A percentile compares a stretch with the other conserved stretches of the same genome.
phyloP scores from a whole-genome alignment of 129 eudicot genomes.

The Pulicaria dysenterica region DNA sequence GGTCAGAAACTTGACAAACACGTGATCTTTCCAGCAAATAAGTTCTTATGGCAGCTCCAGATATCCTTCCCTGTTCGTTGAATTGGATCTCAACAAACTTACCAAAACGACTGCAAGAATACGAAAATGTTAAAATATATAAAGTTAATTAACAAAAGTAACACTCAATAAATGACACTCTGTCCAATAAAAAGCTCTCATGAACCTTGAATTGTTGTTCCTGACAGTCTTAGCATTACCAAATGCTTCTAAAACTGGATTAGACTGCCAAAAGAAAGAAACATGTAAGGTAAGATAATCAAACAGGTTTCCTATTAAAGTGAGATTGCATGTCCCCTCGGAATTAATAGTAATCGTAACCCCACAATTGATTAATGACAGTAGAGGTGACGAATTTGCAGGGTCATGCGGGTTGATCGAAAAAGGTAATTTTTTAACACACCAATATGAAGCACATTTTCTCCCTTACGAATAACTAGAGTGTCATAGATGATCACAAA shows the following conservation, averaged over 20 bases:
- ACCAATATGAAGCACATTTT: background rate
- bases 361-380: constrained; percentile 2
- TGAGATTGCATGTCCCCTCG: constrained; percentile 1
- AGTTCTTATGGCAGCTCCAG: constrained; percentile 96
- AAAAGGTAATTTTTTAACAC: background rate
- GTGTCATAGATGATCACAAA: background rate
- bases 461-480: background rate
- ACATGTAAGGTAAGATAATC: constrained; percentile 8
- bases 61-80: constrained; percentile 61
- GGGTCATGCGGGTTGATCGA: background rate
- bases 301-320: constrained; percentile 12
- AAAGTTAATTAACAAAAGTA: constrained; percentile 10
- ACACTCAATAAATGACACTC: background rate
- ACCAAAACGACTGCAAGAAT: constrained; percentile 80
- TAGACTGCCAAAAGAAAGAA: constrained; percentile 56
- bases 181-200: constrained; percentile 12
- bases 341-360: background rate
- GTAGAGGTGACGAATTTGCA: background rate
- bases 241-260: constrained; percentile 84
- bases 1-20: constrained; percentile 93
- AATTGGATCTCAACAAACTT: constrained; percentile 94
- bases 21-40: constrained; percentile 92
- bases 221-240: constrained; percentile 82
- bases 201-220: constrained; percentile 79
- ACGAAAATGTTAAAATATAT: constrained; percentile 7